phyloP scores from a whole-genome alignment of 371 early-diverging fungal genomes.

The Furculomyces boomerangus region DNA sequence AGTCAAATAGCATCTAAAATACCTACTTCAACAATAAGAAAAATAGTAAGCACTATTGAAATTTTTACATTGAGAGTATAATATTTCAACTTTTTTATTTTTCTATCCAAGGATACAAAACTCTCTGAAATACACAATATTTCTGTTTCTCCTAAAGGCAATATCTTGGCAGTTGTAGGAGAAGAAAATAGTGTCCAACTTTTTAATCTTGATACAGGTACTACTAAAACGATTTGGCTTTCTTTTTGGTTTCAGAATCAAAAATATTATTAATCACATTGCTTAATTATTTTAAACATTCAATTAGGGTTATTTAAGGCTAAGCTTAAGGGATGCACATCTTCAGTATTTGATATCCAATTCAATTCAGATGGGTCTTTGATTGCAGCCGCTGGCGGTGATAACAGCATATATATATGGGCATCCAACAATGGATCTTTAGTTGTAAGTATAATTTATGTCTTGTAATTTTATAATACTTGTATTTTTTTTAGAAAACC shows the following conservation, averaged over 20 bases:
- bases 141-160: constrained; percentile 49
- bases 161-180: constrained; percentile 68
- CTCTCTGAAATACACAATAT: constrained; percentile 62
- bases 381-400: constrained; percentile 73
- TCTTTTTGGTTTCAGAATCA: not conserved
- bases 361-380: constrained; percentile 63
- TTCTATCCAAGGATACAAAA: constrained; percentile 13
- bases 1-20: too few relatives aligned
- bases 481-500: constrained; percentile 45
- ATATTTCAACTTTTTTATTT: not conserved
- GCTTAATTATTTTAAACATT: not conserved
- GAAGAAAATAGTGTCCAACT: constrained; percentile 73
- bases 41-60: not conserved
- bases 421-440: constrained; percentile 45
- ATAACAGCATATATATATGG: constrained; percentile 82
- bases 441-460: not conserved
- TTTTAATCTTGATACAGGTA: constrained; percentile 55
- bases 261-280: not conserved
- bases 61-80: not conserved
- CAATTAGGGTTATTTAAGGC: constrained; percentile 15
- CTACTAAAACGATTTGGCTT: not conserved
- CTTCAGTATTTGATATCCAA: constrained; percentile 61
- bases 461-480: not conserved
- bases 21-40: not conserved
- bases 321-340: constrained; percentile 66